phyloP scores from a whole-genome alignment of 345 rosid genomes.

The Melaleuca quinquenervia region DNA sequence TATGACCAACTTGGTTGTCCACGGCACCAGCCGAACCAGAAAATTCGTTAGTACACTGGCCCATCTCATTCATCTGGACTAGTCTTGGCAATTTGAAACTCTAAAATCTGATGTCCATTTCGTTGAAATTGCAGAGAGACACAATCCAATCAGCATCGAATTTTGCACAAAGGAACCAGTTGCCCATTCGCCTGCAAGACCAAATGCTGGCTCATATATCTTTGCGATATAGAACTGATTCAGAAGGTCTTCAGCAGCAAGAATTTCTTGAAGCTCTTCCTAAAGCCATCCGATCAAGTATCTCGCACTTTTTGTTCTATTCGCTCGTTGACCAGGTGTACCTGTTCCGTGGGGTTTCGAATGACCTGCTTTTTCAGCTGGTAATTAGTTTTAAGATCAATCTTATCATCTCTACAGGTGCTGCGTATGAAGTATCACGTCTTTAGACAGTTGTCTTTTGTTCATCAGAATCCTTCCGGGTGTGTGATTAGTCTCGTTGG shows the following conservation, averaged over 20 bases:
- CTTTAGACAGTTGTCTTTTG: not conserved
- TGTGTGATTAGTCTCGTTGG: not conserved
- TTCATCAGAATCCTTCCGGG: not conserved
- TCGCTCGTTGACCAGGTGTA: constrained; percentile 65
- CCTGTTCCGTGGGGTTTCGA: constrained; percentile 80
- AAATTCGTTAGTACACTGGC: constrained; percentile 50
- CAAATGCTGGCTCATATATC: constrained; percentile 91
- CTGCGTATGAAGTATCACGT: not conserved
- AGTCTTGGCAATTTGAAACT: not conserved
- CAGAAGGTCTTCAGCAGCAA: constrained; percentile 90
- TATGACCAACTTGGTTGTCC: constrained; percentile 85
- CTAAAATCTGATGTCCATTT: not conserved
- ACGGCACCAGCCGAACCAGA: constrained; percentile 69
- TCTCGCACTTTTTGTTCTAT: constrained; percentile 61
- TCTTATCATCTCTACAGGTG: not conserved
- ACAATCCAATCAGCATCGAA: constrained; percentile 69
- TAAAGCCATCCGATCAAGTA: constrained; percentile 82
- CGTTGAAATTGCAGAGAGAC: constrained; percentile 50
- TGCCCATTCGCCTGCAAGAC: constrained; percentile 72
- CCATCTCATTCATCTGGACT: not conserved
- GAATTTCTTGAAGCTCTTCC: constrained; percentile 77
- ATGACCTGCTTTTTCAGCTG: constrained; percentile 91
- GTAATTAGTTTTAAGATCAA: constrained; percentile 22
- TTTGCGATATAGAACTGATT: constrained; percentile 71
- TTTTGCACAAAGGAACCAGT: constrained; percentile 66